phyloP scores from a whole-genome alignment of 1,139 yeast species.

The Nadsonia commutata region DNA sequence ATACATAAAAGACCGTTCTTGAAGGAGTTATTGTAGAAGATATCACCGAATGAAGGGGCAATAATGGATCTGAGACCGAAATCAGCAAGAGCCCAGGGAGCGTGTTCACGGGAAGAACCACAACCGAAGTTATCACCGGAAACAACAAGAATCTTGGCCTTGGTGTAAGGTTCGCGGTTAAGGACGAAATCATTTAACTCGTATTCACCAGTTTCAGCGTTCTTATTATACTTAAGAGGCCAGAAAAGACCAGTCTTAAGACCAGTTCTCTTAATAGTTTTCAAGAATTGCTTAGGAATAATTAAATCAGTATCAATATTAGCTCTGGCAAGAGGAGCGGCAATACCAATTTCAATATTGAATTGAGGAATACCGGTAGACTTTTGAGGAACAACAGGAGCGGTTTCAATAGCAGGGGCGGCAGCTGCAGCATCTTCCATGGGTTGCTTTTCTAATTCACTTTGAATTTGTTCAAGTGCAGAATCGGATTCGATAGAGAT shows the following conservation, averaged over 20 bases:
- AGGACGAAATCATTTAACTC: slow-evolving; percentile 77
- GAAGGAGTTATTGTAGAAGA: slow-evolving; percentile 90
- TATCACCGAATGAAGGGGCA: slow-evolving; percentile 97
- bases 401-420: slow-evolving; percentile 20
- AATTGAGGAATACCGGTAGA: slow-evolving; percentile 57
- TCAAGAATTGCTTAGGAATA: slow-evolving; percentile 93
- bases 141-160: slow-evolving; percentile 72
- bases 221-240: slow-evolving; percentile 69
- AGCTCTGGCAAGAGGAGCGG: slow-evolving; percentile 89
- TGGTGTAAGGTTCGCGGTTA: slow-evolving; percentile 68
- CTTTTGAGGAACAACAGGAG: slow-evolving; percentile 17
- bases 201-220: slow-evolving; percentile 50
- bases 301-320: slow-evolving; percentile 97
- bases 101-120: slow-evolving; percentile 98
- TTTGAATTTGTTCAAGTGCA: slow-evolving; percentile 49
- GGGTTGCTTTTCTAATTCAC: slow-evolving; percentile 48
- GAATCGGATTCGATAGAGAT: slow-evolving; percentile 38
- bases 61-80: slow-evolving; percentile 91
- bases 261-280: slow-evolving; percentile 95
- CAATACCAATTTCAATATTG: slow-evolving; percentile 60
- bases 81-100: slow-evolving; percentile 98
- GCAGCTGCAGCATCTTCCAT: slow-evolving; percentile 11
- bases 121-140: slow-evolving; percentile 97
- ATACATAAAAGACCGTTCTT: slow-evolving; percentile 91
- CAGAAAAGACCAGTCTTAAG: slow-evolving; percentile 76